These are phyloP conservation scores for Dictyostelium brefeldianum DNA, from an alignment of 78 protist genomes.

Conservation along the genomic window DNA sequence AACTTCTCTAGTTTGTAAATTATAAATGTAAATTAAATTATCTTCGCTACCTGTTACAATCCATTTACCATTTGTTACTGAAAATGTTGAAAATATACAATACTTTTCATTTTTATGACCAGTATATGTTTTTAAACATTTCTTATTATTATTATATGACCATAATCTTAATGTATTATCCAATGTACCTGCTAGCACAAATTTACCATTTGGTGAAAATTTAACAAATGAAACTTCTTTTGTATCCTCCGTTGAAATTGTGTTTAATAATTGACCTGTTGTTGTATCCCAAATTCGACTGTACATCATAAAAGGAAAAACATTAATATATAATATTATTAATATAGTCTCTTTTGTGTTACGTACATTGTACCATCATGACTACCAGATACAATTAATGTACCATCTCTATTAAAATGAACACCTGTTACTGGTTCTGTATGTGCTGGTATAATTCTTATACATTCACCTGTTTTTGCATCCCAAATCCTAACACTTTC, in stretches of 20 bases:
- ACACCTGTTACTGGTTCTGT: slow-evolving; percentile 95
- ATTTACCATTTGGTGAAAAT: slow-evolving; percentile 95
- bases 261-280: slow-evolving; percentile 92
- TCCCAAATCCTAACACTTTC: slow-evolving; percentile 90
- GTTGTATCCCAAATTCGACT: slow-evolving; percentile 96
- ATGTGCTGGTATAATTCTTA: slow-evolving; percentile 90
- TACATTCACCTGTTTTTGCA: slow-evolving; percentile 84
- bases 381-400: slow-evolving; percentile 91
- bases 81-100: slow-evolving; percentile 88
- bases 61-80: slow-evolving; percentile 81
- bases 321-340: too few species aligned
- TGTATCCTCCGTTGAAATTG: slow-evolving; percentile 88
- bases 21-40: slow-evolving; percentile 87
- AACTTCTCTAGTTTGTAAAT: slow-evolving; percentile 87
- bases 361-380: slow-evolving; percentile 90
- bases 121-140: slow-evolving; percentile 88
- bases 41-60: slow-evolving; percentile 93
- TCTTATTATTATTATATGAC: slow-evolving; percentile 86
- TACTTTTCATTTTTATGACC: slow-evolving; percentile 91
- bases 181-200: slow-evolving; percentile 89
- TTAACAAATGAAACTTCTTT: slow-evolving; percentile 91
- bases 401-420: slow-evolving; percentile 95
- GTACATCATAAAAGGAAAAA: too few species aligned
- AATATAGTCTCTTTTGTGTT: too few species aligned
- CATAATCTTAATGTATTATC: slow-evolving; percentile 89